A percentile compares a stretch with the other conserved stretches of the same genome.
phyloP scores from a whole-genome alignment of 768 basidiomycete species.

The Termitomyces titanicus region DNA sequence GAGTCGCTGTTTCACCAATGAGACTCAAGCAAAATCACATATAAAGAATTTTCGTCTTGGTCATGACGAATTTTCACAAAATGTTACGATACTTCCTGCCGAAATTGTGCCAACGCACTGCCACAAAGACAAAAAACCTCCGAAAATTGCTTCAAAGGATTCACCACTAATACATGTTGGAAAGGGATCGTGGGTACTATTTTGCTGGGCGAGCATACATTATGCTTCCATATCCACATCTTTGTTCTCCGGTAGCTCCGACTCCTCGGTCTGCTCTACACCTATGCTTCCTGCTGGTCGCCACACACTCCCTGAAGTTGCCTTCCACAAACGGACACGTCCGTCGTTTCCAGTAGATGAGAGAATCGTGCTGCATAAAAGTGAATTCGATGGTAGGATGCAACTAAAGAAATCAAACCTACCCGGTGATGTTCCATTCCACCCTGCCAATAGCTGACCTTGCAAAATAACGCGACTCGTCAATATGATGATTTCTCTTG shows the following conservation, averaged over 20 bases:
- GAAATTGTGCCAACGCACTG: too few species aligned
- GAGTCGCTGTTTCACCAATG: too few species aligned
- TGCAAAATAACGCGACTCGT: slow-evolving; percentile 1
- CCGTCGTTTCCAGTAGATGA: slow-evolving; percentile 85
- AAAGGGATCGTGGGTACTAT: too few species aligned
- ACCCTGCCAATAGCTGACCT: slow-evolving; percentile 80
- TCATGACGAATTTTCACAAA: too few species aligned
- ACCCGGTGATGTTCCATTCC: slow-evolving; percentile 95
- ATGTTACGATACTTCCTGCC: too few species aligned
- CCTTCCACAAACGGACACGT: slow-evolving; percentile 81
- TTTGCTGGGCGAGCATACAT: not conserved
- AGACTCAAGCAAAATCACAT: too few species aligned
- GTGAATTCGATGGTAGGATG: not conserved
- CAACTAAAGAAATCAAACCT: slow-evolving; percentile 13
- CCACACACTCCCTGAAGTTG: slow-evolving; percentile 82
- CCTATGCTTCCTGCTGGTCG: slow-evolving; percentile 77
- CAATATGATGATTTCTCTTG: not conserved
- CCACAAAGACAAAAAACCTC: too few species aligned
- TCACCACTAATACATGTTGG: not conserved
- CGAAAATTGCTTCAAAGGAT: too few species aligned
- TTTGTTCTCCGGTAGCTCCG: slow-evolving; percentile 26
- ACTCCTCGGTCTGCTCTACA: slow-evolving; percentile 64
- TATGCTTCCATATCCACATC: slow-evolving; percentile 42
- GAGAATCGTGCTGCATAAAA: slow-evolving; percentile 62
- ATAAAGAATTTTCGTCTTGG: too few species aligned